These are phyloP conservation scores for Bruguiera hainesii DNA, from an alignment of 441 rosid genomes.

Conservation along the genomic window DNA sequence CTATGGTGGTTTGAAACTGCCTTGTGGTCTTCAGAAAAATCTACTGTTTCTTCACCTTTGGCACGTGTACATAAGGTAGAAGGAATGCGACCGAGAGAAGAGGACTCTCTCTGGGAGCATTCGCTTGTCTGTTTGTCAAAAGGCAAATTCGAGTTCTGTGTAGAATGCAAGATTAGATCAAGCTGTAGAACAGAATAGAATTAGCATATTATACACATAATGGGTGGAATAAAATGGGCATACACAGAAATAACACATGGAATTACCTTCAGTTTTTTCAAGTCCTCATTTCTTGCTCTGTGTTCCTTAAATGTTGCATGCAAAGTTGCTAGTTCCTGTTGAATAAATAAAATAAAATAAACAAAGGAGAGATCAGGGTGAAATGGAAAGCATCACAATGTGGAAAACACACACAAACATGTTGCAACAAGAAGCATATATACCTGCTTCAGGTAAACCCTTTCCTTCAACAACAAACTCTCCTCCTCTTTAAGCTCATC, in stretches of 20 bases:
- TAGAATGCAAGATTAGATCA: conserved; percentile 34
- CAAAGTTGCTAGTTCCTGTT: conserved; percentile 50
- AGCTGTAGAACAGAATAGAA: conserved; percentile 29
- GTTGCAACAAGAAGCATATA: background rate
- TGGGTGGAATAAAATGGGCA: background rate
- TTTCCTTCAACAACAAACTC: conserved; percentile 52
- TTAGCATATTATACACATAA: background rate
- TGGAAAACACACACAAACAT: background rate
- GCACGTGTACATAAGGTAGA: conserved; percentile 1
- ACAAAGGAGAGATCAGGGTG: background rate
- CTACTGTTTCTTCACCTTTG: conserved; percentile 8
- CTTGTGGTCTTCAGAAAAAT: conserved; percentile 18
- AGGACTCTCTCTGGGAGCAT: conserved; percentile 10
- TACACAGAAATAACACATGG: background rate
- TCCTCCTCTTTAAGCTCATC: conserved; percentile 74
- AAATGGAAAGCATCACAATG: background rate
- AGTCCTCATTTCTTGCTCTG: conserved; percentile 38
- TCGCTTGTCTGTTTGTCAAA: conserved; percentile 13
- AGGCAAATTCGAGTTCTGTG: conserved; percentile 14
- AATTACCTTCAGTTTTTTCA: conserved; percentile 69
- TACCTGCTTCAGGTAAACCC: conserved; percentile 50
- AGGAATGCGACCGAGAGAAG: conserved; percentile 16
- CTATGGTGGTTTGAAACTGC: conserved; percentile 24
- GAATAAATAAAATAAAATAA: conserved; percentile 4
- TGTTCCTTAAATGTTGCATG: conserved; percentile 46